A percentile compares a stretch with the other conserved stretches of the same genome.
Conservation (phyloP, 140 eudicot species). For the Erigeron philadelphicus region DNA sequence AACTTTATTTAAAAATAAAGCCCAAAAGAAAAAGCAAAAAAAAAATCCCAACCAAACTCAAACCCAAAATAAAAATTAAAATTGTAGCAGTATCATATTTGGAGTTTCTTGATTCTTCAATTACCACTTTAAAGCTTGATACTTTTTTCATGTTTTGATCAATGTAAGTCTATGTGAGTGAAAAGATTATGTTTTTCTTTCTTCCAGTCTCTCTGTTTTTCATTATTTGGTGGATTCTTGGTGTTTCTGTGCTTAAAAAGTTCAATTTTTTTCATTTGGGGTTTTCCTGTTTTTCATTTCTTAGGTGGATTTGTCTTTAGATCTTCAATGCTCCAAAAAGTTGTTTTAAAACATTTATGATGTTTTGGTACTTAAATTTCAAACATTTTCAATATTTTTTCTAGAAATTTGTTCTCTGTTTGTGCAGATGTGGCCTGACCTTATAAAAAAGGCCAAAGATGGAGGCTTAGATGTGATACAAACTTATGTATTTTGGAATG, state of each 20-base stretch:
- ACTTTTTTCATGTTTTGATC: slow-evolving; percentile 9
- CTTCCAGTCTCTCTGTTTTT: slow-evolving; percentile 21
- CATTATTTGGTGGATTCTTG: slow-evolving; percentile 20
- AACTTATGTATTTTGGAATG: slow-evolving; percentile 97
- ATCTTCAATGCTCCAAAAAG: slow-evolving; percentile 19
- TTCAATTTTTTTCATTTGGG: slow-evolving; percentile 5
- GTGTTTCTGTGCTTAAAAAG: background rate
- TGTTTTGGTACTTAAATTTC: slow-evolving; percentile 5
- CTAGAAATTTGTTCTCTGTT: background rate
- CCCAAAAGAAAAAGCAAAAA: too few relatives aligned
- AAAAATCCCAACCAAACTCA: too few relatives aligned
- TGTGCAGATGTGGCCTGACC: slow-evolving; percentile 97
- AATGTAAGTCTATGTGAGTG: slow-evolving; percentile 11
- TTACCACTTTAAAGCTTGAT: slow-evolving; percentile 9
- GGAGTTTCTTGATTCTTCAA: slow-evolving; percentile 20
- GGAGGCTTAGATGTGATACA: slow-evolving; percentile 95
- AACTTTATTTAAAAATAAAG: too few relatives aligned
- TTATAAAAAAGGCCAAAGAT: slow-evolving; percentile 83
- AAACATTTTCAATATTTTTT: background rate
- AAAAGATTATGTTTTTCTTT: slow-evolving; percentile 11
- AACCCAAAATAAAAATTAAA: too few relatives aligned
- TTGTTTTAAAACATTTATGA: background rate
- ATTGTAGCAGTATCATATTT: background rate
- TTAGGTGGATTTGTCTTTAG: slow-evolving; percentile 15
- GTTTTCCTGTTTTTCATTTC: slow-evolving; percentile 6